Conservation (phyloP, 176 grass and related monocot genomes). For the Avena sativa region DNA sequence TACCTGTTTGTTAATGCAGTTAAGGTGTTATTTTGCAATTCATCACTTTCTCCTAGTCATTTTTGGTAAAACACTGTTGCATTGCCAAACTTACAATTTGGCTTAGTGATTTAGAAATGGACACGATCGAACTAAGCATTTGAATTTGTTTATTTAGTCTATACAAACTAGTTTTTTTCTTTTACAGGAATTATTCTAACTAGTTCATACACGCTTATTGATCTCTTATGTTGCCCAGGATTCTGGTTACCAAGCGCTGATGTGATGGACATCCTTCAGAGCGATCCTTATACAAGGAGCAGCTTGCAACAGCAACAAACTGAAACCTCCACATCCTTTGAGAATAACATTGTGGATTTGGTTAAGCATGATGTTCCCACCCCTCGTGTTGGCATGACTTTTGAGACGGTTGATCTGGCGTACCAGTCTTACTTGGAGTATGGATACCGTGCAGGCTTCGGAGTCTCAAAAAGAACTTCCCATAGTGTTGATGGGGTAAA, state of each 20-base stretch:
- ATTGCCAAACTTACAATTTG: conserved; percentile 21
- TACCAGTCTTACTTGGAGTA: conserved; percentile 84
- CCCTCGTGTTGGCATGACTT: conserved; percentile 78
- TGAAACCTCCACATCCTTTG: conserved; percentile 45
- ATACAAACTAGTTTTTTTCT: not conserved
- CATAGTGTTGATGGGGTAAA: conserved; percentile 81
- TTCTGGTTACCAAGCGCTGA: conserved; percentile 18
- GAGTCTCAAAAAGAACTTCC: conserved; percentile 78
- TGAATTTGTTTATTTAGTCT: conserved; percentile 13
- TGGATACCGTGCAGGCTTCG: conserved; percentile 79
- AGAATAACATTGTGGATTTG: conserved; percentile 42
- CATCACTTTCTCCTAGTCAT: not conserved
- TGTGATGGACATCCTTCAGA: conserved; percentile 49
- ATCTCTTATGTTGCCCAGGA: conserved; percentile 31
- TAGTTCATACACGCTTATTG: not conserved
- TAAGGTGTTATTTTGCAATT: conserved; percentile 7
- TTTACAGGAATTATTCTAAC: not conserved
- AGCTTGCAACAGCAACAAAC: conserved; percentile 37
- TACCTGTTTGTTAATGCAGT: conserved; percentile 19
- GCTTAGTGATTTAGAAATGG: conserved; percentile 10
- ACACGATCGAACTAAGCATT: not conserved
- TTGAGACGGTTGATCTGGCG: conserved; percentile 78
- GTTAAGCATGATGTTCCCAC: conserved; percentile 47
- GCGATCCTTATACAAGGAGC: conserved; percentile 50
- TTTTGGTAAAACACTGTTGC: conserved; percentile 19